These are phyloP conservation scores for Tylopilus rubrobrunneus DNA, from an alignment of 768 basidiomycete species.

Conservation along the genomic window DNA sequence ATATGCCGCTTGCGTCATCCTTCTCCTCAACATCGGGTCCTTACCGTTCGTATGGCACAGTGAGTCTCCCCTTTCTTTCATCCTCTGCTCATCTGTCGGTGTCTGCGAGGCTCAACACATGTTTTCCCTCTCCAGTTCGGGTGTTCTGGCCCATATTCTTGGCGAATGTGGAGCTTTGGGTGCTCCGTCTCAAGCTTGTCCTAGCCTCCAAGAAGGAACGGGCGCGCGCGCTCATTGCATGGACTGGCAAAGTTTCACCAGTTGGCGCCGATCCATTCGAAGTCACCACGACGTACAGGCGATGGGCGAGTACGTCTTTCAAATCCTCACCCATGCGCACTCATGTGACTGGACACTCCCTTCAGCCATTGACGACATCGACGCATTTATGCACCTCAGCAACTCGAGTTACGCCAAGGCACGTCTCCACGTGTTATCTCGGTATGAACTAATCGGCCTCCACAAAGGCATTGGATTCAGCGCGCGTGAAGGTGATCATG, in stretches of 20 bases:
- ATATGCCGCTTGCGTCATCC: slow-evolving; percentile 32
- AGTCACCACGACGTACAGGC: slow-evolving; percentile 35
- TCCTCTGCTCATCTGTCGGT: not conserved
- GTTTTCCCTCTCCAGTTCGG: slow-evolving; percentile 37
- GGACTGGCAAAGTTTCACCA: slow-evolving; percentile 46
- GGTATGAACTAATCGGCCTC: not conserved
- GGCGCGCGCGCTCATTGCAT: slow-evolving; percentile 35
- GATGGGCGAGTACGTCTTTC: slow-evolving; percentile 49
- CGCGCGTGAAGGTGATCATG: slow-evolving; percentile 47
- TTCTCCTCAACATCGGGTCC: slow-evolving; percentile 59
- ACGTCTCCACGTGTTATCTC: not conserved
- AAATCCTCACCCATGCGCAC: not conserved
- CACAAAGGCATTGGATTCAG: slow-evolving; percentile 41
- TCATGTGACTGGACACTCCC: not conserved
- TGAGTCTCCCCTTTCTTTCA: slow-evolving; percentile 33
- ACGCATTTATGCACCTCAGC: slow-evolving; percentile 65
- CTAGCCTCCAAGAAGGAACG: slow-evolving; percentile 35
- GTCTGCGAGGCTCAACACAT: not conserved
- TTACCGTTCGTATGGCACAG: slow-evolving; percentile 68
- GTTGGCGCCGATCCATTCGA: slow-evolving; percentile 58
- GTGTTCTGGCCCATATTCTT: slow-evolving; percentile 48
- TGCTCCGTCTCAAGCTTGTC: slow-evolving; percentile 33
- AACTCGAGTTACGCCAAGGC: slow-evolving; percentile 82
- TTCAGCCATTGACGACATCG: slow-evolving; percentile 64
- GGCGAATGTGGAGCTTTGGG: slow-evolving; percentile 31